Evolutionary conservation across 2,329 filamentous ascomycete genomes (phyloP).

Genomic region (Westerdykella aurantiaca): DNA sequence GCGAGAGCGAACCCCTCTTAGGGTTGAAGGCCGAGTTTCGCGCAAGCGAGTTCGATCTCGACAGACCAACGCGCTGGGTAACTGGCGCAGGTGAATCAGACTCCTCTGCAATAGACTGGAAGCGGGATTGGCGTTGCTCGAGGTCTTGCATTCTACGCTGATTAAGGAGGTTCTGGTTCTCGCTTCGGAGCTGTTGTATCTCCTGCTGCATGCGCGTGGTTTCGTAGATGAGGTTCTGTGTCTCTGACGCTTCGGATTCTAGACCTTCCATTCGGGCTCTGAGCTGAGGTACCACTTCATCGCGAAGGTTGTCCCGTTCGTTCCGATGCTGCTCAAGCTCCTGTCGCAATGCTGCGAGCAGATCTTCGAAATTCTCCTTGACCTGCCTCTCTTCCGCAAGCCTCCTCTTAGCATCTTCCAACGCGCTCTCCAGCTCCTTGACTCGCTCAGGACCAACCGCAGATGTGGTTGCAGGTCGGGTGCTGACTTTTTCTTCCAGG

Average conservation of each 20-base stretch:
- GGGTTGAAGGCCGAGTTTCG: slow-evolving; percentile 44
- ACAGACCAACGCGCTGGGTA: slow-evolving; percentile 46
- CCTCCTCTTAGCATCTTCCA: slow-evolving; percentile 77
- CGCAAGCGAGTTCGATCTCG: slow-evolving; percentile 63
- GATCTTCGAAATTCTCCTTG: slow-evolving; percentile 90
- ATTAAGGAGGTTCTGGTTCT: slow-evolving; percentile 56
- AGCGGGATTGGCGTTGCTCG: slow-evolving; percentile 42
- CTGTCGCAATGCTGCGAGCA: slow-evolving; percentile 73
- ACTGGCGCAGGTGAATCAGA: slow-evolving; percentile 34
- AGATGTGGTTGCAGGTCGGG: slow-evolving; percentile 20
- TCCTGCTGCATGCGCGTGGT: slow-evolving; percentile 84
- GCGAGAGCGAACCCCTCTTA: slow-evolving; percentile 47
- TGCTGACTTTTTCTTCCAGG: slow-evolving; percentile 66
- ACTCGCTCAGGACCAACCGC: slow-evolving; percentile 48
- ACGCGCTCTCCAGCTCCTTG: slow-evolving; percentile 69
- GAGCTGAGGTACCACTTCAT: slow-evolving; percentile 78
- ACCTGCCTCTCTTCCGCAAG: slow-evolving; percentile 78
- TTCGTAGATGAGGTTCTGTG: slow-evolving; percentile 70
- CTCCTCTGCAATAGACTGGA: slow-evolving; percentile 59
- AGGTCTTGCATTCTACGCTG: slow-evolving; percentile 45
- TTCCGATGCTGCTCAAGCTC: slow-evolving; percentile 78
- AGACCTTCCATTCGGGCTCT: slow-evolving; percentile 70
- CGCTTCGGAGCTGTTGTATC: slow-evolving; percentile 44
- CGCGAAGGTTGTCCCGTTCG: slow-evolving; percentile 85
- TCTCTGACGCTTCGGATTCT: slow-evolving; percentile 66